Conservation (phyloP, 345 rosid genomes). For the Corchorus capsularis region DNA sequence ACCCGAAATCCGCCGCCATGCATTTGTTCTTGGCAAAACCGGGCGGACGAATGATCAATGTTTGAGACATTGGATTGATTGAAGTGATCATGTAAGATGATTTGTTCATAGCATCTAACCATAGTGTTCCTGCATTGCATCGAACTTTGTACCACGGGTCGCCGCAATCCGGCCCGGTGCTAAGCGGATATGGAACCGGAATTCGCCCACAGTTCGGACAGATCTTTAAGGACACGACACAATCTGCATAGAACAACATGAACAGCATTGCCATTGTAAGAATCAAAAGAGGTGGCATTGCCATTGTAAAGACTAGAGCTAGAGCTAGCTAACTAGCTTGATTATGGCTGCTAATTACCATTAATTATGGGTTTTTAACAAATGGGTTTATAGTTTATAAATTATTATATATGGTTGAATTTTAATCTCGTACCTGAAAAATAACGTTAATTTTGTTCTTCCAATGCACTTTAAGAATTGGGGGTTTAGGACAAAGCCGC, state of each 20-base stretch:
- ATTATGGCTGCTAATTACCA: neutral
- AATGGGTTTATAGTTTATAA: neutral
- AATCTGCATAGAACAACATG: neutral
- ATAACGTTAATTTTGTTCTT: neutral
- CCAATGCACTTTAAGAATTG: constrained; percentile 5
- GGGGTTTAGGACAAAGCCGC: neutral
- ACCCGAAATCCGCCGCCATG: constrained; percentile 22
- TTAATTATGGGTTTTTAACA: neutral
- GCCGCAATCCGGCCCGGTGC: constrained; percentile 39
- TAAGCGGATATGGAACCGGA: constrained; percentile 43
- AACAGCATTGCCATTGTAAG: constrained; percentile 9
- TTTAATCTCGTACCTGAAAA: constrained; percentile 20
- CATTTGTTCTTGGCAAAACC: constrained; percentile 27
- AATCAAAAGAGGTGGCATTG: neutral
- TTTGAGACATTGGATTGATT: constrained; percentile 24
- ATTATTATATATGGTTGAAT: neutral
- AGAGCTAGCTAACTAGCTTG: neutral
- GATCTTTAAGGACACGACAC: neutral
- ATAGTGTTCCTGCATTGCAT: constrained; percentile 41
- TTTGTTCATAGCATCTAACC: constrained; percentile 42
- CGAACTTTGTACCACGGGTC: constrained; percentile 40
- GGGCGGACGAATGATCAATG: constrained; percentile 32
- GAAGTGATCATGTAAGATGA: constrained; percentile 36
- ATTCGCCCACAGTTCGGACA: constrained; percentile 34
- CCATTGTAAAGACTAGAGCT: neutral